phyloP scores from a whole-genome alignment of 2,329 filamentous ascomycete species.

The Bisporella sp. region DNA sequence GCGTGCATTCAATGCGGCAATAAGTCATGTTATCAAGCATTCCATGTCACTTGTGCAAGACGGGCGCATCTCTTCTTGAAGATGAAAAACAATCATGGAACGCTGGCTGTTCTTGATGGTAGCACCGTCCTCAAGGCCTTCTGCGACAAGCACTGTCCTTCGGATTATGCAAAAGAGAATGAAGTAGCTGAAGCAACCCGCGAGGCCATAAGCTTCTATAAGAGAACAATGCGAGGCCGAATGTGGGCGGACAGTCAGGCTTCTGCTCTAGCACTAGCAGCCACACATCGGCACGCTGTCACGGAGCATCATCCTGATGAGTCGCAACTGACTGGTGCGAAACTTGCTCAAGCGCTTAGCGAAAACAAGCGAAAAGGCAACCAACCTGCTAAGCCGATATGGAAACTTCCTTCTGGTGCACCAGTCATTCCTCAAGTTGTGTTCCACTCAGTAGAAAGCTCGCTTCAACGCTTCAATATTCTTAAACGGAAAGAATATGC shows the following conservation, averaged over 20 bases:
- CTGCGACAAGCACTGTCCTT: slow-evolving; percentile 89
- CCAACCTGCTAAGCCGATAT: slow-evolving; percentile 60
- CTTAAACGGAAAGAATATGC: slow-evolving; percentile 88
- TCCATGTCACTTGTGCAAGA: slow-evolving; percentile 93
- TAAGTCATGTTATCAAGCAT: slow-evolving; percentile 93
- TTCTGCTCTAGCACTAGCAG: slow-evolving; percentile 73
- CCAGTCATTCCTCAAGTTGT: slow-evolving; percentile 89
- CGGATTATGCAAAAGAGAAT: slow-evolving; percentile 82
- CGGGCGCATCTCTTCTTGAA: slow-evolving; percentile 82
- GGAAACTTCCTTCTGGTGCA: slow-evolving; percentile 91
- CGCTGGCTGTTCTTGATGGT: slow-evolving; percentile 69
- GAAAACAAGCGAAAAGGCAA: slow-evolving; percentile 71
- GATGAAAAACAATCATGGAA: slow-evolving; percentile 90
- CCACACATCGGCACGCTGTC: slow-evolving; percentile 56
- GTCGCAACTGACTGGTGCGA: slow-evolving; percentile 75
- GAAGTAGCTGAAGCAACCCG: slow-evolving; percentile 72
- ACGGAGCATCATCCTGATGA: slow-evolving; percentile 72
- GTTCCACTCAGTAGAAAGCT: slow-evolving; percentile 76
- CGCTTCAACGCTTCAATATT: slow-evolving; percentile 75
- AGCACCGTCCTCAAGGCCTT: slow-evolving; percentile 85
- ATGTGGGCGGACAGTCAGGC: slow-evolving; percentile 90
- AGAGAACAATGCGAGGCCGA: slow-evolving; percentile 77
- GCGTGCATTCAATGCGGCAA: slow-evolving; percentile 98
- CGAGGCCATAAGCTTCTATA: slow-evolving; percentile 84
- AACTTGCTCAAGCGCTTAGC: slow-evolving; percentile 67